Evolutionary conservation across 1,139 yeast species (phyloP).

Genomic region (Scheffersomyces lignicola): DNA sequence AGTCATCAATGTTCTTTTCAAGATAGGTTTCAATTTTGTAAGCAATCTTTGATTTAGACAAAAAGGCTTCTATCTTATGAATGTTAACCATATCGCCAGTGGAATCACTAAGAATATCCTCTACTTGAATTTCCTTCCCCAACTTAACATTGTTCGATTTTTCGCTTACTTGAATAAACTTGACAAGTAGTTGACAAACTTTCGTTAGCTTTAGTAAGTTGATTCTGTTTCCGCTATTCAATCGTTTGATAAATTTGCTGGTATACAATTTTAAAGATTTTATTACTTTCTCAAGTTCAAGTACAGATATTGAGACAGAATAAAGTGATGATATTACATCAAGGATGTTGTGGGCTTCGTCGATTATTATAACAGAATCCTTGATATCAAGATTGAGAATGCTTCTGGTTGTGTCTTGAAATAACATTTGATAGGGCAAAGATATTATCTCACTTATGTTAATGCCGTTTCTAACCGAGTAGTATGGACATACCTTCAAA

Average conservation of each 20-base stretch:
- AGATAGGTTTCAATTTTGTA: conserved; percentile 79
- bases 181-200: conserved; percentile 51
- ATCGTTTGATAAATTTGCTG: conserved; percentile 56
- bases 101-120: conserved; percentile 55
- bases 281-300: conserved; percentile 48
- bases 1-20: conserved; percentile 28
- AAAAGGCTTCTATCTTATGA: conserved; percentile 63
- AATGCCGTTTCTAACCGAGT: conserved; percentile 61
- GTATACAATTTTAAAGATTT: conserved; percentile 55
- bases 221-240: conserved; percentile 75
- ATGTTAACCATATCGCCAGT: conserved; percentile 75
- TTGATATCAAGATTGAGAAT: conserved; percentile 59
- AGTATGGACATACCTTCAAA: conserved; percentile 76
- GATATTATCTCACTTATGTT: conserved; percentile 71
- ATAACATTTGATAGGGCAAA: conserved; percentile 79
- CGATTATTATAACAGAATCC: conserved; percentile 73
- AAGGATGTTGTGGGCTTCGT: conserved; percentile 88
- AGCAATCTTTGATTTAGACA: conserved; percentile 72
- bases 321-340: conserved; percentile 74
- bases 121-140: conserved; percentile 54
- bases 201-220: conserved; percentile 65
- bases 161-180: conserved; percentile 35
- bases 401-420: conserved; percentile 64
- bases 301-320: conserved; percentile 56
- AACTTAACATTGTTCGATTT: conserved; percentile 33